Evolutionary conservation across 2,329 filamentous ascomycete species (phyloP), one percentile per base, ranked within the genome.

Genomic region (Alternaria burnsii): DNA sequence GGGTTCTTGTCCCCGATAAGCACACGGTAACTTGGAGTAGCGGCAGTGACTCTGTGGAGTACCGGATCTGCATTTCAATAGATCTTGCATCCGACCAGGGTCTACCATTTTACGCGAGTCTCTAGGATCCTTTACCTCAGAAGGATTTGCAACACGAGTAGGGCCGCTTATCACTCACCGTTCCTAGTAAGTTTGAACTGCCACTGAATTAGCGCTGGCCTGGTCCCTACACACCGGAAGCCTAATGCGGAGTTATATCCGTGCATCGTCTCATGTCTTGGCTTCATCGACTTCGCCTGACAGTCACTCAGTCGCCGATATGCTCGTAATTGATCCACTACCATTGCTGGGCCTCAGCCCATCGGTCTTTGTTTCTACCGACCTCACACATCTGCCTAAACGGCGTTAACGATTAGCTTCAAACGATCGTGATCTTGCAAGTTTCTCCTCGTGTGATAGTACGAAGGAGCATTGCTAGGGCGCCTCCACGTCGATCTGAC

Each of bases 271-370:
- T 36, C 16, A 40, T 34, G 20, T 14, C 54, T 63, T 61, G 59
- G 58, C 43, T 40, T 60, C 50, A 22, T 53, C 41, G 43, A 43
- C 58, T 51, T 61, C 47, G 59, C 54, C 62, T 50, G 32, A 32
- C 51, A 55, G 40, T 30, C 51, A 44, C 50, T 61, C 61, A 64
- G 52, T 55, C 67, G 53, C 59, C 66, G 63, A 58, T 43, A 65
- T 54, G 59, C 42, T 59, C 59, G 62, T 61, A 51, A 34, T 41
- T 50, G 42, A 41, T 34, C 44, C 46, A 56, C 59, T 41, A 57
- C 32, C 44, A 26, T 41, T 43, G 30, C 34, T 56, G 24, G 38
- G 52, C 36, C 32, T 62, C 58, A 65, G 61, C 65, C 61, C 48
- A 52, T 65, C 65, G 64, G 53, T 36, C 34, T 4, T 55, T 26